Percentiles rank a stretch among this genome's conserved stretches.
Evolutionary conservation across 2,329 filamentous ascomycete genomes (phyloP).

Genomic region (Cyanodermella asteris): DNA sequence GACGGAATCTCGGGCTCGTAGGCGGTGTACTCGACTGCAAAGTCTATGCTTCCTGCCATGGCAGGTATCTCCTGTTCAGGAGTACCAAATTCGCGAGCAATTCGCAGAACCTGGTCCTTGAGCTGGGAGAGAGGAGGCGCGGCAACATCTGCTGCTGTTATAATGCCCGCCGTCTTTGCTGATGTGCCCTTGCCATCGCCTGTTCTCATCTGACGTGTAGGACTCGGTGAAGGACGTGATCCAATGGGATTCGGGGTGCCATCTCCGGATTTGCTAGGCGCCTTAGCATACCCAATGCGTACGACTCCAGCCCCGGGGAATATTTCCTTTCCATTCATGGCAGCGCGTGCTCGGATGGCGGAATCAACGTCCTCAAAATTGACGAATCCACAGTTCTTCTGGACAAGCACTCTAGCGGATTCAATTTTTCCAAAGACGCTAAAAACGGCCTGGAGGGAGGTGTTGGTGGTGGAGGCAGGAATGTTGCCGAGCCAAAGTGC

Average conservation of each 20-base stretch:
- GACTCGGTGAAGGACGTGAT: conserved; percentile 73
- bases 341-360: conserved; percentile 67
- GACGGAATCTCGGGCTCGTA: conserved; percentile 74
- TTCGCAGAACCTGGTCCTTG: conserved; percentile 60
- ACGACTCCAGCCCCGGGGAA: conserved; percentile 92
- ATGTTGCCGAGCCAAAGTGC: conserved; percentile 96
- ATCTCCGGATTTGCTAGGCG: conserved; percentile 55
- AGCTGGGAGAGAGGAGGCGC: conserved; percentile 58
- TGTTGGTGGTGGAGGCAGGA: conserved; percentile 86
- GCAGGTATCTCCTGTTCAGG: conserved; percentile 52
- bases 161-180: conserved; percentile 24
- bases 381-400: conserved; percentile 98
- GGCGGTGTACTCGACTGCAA: conserved; percentile 49
- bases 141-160: conserved; percentile 32
- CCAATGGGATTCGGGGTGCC: conserved; percentile 78
- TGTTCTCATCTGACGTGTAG: too few species aligned
- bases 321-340: conserved; percentile 90
- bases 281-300: conserved; percentile 92
- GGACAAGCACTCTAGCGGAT: conserved; percentile 78
- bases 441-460: conserved; percentile 87
- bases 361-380: conserved; percentile 88
- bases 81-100: conserved; percentile 75
- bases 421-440: conserved; percentile 77
- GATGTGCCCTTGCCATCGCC: conserved; percentile 40
- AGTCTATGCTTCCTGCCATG: conserved; percentile 53